A percentile compares a stretch with the other conserved stretches of the same genome.
These are phyloP conservation scores for Corchorus capsularis DNA, from an alignment of 345 rosid genomes.

Conservation along the genomic window DNA sequence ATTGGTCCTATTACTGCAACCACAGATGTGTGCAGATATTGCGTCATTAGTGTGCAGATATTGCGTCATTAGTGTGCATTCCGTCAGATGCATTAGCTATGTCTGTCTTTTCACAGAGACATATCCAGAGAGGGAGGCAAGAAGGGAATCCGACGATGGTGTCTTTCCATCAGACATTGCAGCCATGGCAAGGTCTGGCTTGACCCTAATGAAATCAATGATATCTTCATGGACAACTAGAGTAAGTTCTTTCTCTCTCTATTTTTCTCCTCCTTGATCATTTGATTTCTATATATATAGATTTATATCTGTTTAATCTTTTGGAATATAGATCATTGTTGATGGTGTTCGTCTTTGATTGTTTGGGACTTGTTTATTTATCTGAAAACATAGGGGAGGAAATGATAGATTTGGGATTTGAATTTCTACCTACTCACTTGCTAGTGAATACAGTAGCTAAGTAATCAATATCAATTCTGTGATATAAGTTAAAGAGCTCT, in stretches of 20 bases:
- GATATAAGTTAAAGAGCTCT: not conserved
- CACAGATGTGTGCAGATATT: too few relatives aligned
- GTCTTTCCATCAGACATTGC: conserved; percentile 58
- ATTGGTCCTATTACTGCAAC: too few relatives aligned
- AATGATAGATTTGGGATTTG: not conserved
- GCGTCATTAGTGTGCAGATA: too few relatives aligned
- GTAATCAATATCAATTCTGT: not conserved
- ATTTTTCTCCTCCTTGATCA: not conserved
- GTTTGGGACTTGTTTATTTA: not conserved
- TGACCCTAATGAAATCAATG: conserved; percentile 63
- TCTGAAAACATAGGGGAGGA: not conserved
- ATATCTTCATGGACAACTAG: conserved; percentile 79
- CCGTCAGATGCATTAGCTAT: too few relatives aligned
- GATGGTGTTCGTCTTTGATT: not conserved
- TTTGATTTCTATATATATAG: not conserved
- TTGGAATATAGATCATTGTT: not conserved
- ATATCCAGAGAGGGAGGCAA: conserved; percentile 16
- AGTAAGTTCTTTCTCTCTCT: conserved; percentile 30
- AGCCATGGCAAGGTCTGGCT: conserved; percentile 76
- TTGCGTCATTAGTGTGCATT: too few relatives aligned
- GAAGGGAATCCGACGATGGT: conserved; percentile 38
- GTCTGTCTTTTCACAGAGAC: conserved; percentile 13
- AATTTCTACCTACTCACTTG: not conserved
- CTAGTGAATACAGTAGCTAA: too few relatives aligned
- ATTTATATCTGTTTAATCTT: not conserved